phyloP scores from a whole-genome alignment of 371 early-diverging fungal genomes.

The Mucor circinelloides region DNA sequence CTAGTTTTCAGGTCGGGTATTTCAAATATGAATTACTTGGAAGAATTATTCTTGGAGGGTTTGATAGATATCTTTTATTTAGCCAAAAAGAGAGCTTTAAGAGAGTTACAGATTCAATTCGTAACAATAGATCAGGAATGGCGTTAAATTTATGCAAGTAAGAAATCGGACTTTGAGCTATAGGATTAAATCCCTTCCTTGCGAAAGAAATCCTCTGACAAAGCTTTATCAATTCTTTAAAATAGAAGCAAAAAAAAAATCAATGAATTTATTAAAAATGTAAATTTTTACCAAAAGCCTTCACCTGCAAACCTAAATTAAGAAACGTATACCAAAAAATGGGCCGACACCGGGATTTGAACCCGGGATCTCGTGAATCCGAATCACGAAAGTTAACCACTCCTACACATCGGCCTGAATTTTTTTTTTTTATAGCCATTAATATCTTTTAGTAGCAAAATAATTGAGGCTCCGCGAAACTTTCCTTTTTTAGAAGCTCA shows the following conservation, averaged over 20 bases:
- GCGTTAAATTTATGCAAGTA: not conserved
- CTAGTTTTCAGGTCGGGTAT: too few species aligned
- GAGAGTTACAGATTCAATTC: too few species aligned
- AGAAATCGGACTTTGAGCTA: not conserved
- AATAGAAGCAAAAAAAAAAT: not conserved
- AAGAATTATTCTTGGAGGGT: too few species aligned
- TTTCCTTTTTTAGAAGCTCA: not conserved
- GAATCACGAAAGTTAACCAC: conserved; percentile 26
- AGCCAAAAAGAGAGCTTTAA: too few species aligned
- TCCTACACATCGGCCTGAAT: conserved; percentile 15
- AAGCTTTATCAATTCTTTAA: not conserved
- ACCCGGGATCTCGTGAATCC: conserved; percentile 25
- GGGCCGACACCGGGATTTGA: conserved; percentile 26
- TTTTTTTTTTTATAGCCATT: not conserved
- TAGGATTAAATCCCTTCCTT: not conserved
- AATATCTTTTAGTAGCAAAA: not conserved
- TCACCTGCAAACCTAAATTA: not conserved
- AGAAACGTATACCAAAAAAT: conserved; percentile 1
- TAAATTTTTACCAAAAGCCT: not conserved
- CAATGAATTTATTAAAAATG: not conserved
- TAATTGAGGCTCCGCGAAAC: not conserved
- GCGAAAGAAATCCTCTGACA: not conserved
- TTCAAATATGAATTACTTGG: too few species aligned
- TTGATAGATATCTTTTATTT: too few species aligned
- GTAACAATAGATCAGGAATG: not conserved